Evolutionary conservation across 495 filamentous ascomycete genomes (phyloP), one percentile per base, ranked within the genome.

Genomic region (Parathielavia hyrcaniae): DNA sequence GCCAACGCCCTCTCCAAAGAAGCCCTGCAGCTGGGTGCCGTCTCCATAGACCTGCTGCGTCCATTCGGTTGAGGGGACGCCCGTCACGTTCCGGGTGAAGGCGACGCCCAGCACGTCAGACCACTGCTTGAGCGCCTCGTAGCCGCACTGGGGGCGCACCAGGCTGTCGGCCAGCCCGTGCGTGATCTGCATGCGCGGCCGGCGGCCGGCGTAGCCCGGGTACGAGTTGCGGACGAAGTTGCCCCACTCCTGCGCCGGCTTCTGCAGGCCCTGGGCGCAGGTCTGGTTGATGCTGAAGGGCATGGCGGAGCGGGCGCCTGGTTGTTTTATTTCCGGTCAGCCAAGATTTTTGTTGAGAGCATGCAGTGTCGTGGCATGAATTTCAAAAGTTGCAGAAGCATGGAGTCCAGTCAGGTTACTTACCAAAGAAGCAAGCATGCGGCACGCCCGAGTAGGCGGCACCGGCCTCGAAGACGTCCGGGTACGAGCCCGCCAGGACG

Each of bases 111-210:
- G 70, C 1, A 85, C 76, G 17, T 72, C 73, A 6, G 76, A 71
- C 82, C 82, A 85, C 69, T 85, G 77, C 74, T 81, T 81, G 47
- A 81, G 66, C 17, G 74, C 75, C 71, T 82, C 80, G 20, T 72
- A 55, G 50, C 69, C 81, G 63, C 79, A 81, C 62, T 70, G 67
- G 4, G 75, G 75, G 12, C 68, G 64, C 11, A 84, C 73, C 5
- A 81, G 75, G 5, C 55, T 61, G 52, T 85, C 82, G 12, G 69
- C 72, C 14, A 71, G 66, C 12, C 81, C 81, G 58, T 85, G 82
- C 55, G 72, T 72, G 50, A 84, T 77, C 66, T 79, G 77, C 76
- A 85, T 80, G 39, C 74, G 69, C 11, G 82, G 75, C 1, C 78
- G 73, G 1, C 69, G 59, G 5, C 81, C 81, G 14, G 64, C 74